These are phyloP conservation scores for Botrytis elliptica DNA, from an alignment of 2,329 filamentous ascomycete genomes.

Conservation along the genomic window DNA sequence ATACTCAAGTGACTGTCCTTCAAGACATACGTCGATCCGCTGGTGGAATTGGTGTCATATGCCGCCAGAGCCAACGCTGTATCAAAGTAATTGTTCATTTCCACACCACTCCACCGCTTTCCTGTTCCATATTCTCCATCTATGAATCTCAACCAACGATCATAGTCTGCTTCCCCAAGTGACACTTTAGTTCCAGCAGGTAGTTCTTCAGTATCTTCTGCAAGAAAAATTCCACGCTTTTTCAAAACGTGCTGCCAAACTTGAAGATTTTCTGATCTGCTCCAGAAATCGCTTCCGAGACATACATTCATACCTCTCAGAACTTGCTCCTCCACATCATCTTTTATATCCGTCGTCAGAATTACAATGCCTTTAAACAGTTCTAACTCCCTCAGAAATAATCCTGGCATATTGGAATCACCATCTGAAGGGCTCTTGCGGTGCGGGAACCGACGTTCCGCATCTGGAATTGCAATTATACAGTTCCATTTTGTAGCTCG, in stretches of 20 bases:
- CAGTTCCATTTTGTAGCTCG: conserved; percentile 9
- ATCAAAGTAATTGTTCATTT: conserved; percentile 10
- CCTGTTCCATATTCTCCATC: not conserved
- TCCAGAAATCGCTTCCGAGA: not conserved
- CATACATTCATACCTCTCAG: not conserved
- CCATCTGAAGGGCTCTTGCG: not conserved
- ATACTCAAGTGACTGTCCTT: not conserved
- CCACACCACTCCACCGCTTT: not conserved
- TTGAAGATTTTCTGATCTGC: not conserved
- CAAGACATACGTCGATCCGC: rapidly evolving
- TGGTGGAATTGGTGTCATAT: not conserved
- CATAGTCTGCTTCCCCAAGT: not conserved
- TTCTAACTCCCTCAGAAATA: not conserved
- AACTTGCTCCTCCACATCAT: not conserved
- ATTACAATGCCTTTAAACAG: not conserved
- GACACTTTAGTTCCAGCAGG: not conserved
- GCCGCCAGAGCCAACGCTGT: not conserved
- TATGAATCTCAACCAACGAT: not conserved
- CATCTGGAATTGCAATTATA: conserved; percentile 4
- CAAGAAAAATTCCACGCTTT: not conserved
- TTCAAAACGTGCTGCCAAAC: not conserved
- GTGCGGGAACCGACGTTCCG: not conserved
- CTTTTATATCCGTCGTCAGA: not conserved
- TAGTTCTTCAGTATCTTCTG: not conserved
- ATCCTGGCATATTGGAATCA: not conserved